Percentiles rank a stretch among this genome's conserved stretches.
Evolutionary conservation across 2,329 filamentous ascomycete species (phyloP).

Genomic region (Diaporthe destruens): DNA sequence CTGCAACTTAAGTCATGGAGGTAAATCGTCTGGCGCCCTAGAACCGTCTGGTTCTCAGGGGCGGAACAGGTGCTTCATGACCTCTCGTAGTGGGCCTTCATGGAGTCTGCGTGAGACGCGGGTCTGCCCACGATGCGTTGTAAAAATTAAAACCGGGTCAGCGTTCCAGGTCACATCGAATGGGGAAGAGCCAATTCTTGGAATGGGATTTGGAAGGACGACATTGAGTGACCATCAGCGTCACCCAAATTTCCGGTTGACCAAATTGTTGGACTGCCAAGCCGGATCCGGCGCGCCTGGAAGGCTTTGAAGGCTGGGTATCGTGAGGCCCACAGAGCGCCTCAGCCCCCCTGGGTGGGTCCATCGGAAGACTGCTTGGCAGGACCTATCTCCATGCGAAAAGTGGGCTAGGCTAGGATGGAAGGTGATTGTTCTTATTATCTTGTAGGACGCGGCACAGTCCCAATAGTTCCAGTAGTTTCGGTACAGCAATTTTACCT

Average conservation of each 20-base stretch:
- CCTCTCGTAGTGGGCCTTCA: slow-evolving; percentile 9
- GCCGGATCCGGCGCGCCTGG: slow-evolving; percentile 19
- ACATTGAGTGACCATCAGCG: not conserved
- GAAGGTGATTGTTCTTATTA: not conserved
- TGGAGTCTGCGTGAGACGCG: not conserved
- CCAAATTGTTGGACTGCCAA: slow-evolving; percentile 13
- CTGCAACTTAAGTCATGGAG: slow-evolving; percentile 32
- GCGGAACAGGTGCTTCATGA: slow-evolving; percentile 5
- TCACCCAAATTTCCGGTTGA: slow-evolving; percentile 27
- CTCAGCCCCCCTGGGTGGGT: slow-evolving; percentile 20
- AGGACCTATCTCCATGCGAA: not conserved
- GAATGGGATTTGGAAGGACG: slow-evolving; percentile 20
- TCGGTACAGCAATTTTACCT: not conserved
- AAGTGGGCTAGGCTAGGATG: slow-evolving; percentile 4
- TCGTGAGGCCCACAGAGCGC: slow-evolving; percentile 13
- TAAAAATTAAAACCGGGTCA: slow-evolving; percentile 14
- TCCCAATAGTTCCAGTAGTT: not conserved
- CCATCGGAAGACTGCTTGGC: not conserved
- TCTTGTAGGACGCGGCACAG: not conserved
- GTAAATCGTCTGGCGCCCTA: not conserved
- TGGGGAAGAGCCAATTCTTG: slow-evolving; percentile 3
- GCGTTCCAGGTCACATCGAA: not conserved
- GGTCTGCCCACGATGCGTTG: slow-evolving; percentile 2
- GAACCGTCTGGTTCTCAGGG: slow-evolving; percentile 11
- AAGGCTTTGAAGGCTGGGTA: slow-evolving; percentile 6